A percentile compares a stretch with the other conserved stretches of the same genome.
Conservation (phyloP, 495 filamentous ascomycete genomes). For the Neurospora terricola region DNA sequence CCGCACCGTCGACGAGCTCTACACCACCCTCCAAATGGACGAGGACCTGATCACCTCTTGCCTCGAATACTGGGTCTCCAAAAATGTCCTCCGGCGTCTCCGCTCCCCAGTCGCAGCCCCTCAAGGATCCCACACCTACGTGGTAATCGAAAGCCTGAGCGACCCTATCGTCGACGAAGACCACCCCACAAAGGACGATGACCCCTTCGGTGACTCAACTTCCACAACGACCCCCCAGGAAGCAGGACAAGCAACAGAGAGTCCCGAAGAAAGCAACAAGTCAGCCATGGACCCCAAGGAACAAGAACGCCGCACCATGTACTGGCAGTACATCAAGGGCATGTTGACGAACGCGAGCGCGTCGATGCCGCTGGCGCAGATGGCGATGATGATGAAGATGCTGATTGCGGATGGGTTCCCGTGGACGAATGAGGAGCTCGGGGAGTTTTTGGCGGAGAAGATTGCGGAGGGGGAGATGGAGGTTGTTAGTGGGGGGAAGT, state of each 20-base stretch:
- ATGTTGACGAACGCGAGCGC: slow-evolving; percentile 89
- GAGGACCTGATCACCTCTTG: slow-evolving; percentile 64
- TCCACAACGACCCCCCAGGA: not conserved
- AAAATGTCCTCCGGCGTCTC: slow-evolving; percentile 60
- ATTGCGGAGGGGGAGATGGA: slow-evolving; percentile 61
- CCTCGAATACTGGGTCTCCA: slow-evolving; percentile 75
- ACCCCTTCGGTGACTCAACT: not conserved
- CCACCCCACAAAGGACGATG: slow-evolving; percentile 4
- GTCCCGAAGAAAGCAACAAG: not conserved
- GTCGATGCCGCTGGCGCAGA: slow-evolving; percentile 64
- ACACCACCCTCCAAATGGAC: slow-evolving; percentile 61
- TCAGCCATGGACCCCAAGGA: slow-evolving; percentile 37
- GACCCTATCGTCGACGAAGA: slow-evolving; percentile 26
- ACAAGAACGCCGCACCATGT: slow-evolving; percentile 69
- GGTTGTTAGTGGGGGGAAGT: slow-evolving; percentile 58
- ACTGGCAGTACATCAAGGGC: slow-evolving; percentile 82
- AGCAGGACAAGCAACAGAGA: not conserved
- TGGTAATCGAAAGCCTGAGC: slow-evolving; percentile 31
- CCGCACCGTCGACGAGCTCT: slow-evolving; percentile 53
- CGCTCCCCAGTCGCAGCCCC: slow-evolving; percentile 7
- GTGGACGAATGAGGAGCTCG: slow-evolving; percentile 62
- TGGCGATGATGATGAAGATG: slow-evolving; percentile 90
- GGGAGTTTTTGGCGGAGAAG: slow-evolving; percentile 68
- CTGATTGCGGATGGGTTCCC: slow-evolving; percentile 78
- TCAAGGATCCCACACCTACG: slow-evolving; percentile 15